These are phyloP conservation scores for Pyrrhoderma noxium DNA, from an alignment of 1,284 basidiomycete genomes.

Conservation along the genomic window DNA sequence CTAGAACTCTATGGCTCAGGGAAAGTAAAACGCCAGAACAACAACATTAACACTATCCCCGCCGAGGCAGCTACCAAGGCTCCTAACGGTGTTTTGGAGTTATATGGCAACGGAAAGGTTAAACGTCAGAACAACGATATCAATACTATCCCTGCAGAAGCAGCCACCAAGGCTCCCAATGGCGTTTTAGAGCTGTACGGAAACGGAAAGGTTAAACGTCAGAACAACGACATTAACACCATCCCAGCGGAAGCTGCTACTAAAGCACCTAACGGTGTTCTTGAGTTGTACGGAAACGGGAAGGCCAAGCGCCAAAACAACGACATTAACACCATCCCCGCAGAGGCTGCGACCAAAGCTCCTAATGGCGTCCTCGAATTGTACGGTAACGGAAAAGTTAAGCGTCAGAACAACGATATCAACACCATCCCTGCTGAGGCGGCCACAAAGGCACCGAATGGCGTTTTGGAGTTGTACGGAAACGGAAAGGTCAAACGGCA, in stretches of 20 bases:
- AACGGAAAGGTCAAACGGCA: constrained; percentile 24
- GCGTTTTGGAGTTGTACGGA: constrained; percentile 23
- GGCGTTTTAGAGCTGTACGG: constrained; percentile 21
- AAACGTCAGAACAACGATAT: constrained; percentile 19
- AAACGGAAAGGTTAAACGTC: constrained; percentile 18
- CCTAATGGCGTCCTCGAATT: constrained; percentile 23
- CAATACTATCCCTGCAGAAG: constrained; percentile 31
- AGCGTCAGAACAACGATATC: constrained; percentile 9
- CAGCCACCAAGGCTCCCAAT: constrained; percentile 27
- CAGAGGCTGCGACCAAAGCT: constrained; percentile 29
- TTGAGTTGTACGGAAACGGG: constrained; percentile 22
- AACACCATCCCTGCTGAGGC: constrained; percentile 24
- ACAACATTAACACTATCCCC: constrained; percentile 29
- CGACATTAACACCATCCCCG: constrained; percentile 24
- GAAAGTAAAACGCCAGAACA: constrained; percentile 11
- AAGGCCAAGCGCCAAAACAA: constrained; percentile 21
- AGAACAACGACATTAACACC: constrained; percentile 25
- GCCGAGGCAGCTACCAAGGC: constrained; percentile 27
- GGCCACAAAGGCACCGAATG: constrained; percentile 23
- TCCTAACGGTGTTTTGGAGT: constrained; percentile 21
- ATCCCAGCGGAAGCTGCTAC: constrained; percentile 29
- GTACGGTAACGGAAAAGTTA: constrained; percentile 16
- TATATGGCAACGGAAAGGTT: constrained; percentile 20
- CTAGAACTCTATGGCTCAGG: constrained; percentile 14
- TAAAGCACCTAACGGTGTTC: constrained; percentile 23